Base-by-base conservation (phyloP, 2,329 filamentous ascomycete species). In the Fusarium albidum region DNA sequence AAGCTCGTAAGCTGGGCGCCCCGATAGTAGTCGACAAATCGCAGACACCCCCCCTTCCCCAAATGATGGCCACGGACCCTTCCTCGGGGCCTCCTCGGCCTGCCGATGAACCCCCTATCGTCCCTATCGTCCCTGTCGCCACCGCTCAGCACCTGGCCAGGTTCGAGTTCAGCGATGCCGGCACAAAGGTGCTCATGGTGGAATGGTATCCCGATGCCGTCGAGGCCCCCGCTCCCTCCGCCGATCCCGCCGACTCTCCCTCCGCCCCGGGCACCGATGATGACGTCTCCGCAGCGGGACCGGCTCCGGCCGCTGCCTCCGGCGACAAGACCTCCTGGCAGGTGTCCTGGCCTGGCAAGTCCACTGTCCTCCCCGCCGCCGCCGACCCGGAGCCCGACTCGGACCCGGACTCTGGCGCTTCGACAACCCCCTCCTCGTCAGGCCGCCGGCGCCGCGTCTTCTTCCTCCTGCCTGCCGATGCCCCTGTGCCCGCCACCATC, bases 161-260 rank as follows among this genome's bases (percentile, higher is more conserved):
- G 53, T 96, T 96, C 74, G 92, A 96, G 71, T 96, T 96, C 70
- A 89, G 86, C 42, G 91, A 91, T 66, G 89, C 93, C 61, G 92
- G 92, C 33, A 96, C 91, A 58, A 96, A 96, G 77, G 88, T 96
- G 59, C 78, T 96, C 65, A 95, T 96, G 91, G 88, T 96, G 32
- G 92, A 96, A 72, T 96, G 92, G 92, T 86, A 91, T 69, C 71
- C 74, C 32, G 64, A 62, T 42, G 63, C 64, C 34, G 59, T 59
- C 29, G 44, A 35, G 46, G 44, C 15, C 49, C 53, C 63, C 56
- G 62, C 57, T 48, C 18, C 39, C 49, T 14, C 49, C 37, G 52
- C 52, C 38, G 57, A 53, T 49, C 44, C 35, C 45, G 28, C 43
- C 28, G 18, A 35, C 51, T 31, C 32, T 39, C 15, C 49, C 43